Conservation (phyloP, 2,329 filamentous ascomycete genomes). For the Claviceps paspali region DNA sequence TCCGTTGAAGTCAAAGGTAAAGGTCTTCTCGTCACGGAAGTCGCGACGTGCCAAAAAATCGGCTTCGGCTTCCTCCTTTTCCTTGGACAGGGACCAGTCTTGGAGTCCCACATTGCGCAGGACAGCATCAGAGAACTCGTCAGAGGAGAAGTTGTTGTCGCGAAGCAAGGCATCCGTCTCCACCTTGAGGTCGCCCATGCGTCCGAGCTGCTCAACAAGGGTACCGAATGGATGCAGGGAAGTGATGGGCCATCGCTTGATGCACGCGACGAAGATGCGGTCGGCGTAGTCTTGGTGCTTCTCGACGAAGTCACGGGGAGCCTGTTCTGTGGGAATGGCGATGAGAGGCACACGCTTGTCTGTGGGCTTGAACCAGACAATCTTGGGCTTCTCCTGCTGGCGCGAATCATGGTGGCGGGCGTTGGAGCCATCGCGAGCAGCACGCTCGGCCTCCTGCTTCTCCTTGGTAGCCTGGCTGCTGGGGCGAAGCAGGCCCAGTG, state of each 20-base stretch:
- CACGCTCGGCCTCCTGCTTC: slow-evolving; percentile 94
- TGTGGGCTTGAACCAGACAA: slow-evolving; percentile 99
- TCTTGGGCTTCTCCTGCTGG: slow-evolving; percentile 89
- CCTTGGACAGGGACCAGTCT: slow-evolving; percentile 75
- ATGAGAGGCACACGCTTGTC: slow-evolving; percentile 98
- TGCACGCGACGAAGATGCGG: slow-evolving; percentile 95
- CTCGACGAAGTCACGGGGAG: slow-evolving; percentile 93
- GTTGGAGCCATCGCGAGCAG: slow-evolving; percentile 67
- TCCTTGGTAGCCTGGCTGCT: slow-evolving; percentile 98
- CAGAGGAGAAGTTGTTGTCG: slow-evolving; percentile 96
- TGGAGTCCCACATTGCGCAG: slow-evolving; percentile 83
- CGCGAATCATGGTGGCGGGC: slow-evolving; percentile 62
- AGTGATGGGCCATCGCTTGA: slow-evolving; percentile 98
- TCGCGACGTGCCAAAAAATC: slow-evolving; percentile 64
- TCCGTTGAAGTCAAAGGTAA: slow-evolving; percentile 84
- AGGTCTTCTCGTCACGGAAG: slow-evolving; percentile 74
- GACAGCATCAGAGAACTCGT: slow-evolving; percentile 95
- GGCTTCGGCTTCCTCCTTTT: slow-evolving; percentile 46
- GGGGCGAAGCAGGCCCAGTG: slow-evolving; percentile 80
- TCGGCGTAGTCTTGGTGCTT: slow-evolving; percentile 96
- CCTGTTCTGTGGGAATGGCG: slow-evolving; percentile 95
- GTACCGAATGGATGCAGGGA: slow-evolving; percentile 98
- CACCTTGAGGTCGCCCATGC: slow-evolving; percentile 94
- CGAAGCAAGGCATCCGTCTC: slow-evolving; percentile 93
- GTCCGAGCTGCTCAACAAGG: slow-evolving; percentile 87